These are phyloP conservation scores for Mrakia gelida DNA, from an alignment of 768 basidiomycete species.

Conservation along the genomic window DNA sequence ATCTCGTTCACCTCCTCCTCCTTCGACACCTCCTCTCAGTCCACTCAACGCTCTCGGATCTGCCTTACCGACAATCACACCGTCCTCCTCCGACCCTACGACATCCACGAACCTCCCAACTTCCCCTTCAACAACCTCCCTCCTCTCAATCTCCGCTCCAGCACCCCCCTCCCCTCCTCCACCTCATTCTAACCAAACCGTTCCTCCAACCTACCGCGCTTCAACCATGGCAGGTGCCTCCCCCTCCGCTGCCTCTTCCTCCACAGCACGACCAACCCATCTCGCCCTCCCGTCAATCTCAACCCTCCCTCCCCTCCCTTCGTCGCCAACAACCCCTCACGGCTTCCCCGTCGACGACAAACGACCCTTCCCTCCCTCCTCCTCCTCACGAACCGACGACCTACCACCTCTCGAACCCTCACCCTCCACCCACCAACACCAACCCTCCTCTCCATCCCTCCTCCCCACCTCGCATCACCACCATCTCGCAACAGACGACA, in stretches of 20 bases:
- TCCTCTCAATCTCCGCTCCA: not conserved
- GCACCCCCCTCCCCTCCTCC: conserved; percentile 4
- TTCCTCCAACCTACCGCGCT: not conserved
- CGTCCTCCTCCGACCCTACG: not conserved
- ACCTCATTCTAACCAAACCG: conserved; percentile 1
- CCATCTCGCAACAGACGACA: conserved; percentile 14
- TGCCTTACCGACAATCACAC: no score
- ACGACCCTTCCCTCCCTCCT: not conserved
- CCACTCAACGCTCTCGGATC: not conserved
- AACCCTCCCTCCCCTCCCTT: not conserved
- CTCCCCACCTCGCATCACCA: not conserved
- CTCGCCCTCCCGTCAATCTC: not conserved
- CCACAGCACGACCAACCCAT: not conserved
- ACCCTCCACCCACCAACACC: not conserved
- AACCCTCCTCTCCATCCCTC: not conserved
- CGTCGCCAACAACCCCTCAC: not conserved
- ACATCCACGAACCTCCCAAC: not conserved
- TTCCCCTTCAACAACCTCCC: not conserved
- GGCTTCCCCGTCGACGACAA: conserved; percentile 9
- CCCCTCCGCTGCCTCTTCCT: not conserved
- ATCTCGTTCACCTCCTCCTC: not conserved
- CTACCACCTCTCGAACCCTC: not conserved
- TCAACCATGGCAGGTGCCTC: not conserved
- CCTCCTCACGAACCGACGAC: not conserved
- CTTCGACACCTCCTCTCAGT: not conserved